Evolutionary conservation across 208 protist species (phyloP), one percentile per base, ranked within the genome.

Genomic region (Acanthamoeba royreba): DNA sequence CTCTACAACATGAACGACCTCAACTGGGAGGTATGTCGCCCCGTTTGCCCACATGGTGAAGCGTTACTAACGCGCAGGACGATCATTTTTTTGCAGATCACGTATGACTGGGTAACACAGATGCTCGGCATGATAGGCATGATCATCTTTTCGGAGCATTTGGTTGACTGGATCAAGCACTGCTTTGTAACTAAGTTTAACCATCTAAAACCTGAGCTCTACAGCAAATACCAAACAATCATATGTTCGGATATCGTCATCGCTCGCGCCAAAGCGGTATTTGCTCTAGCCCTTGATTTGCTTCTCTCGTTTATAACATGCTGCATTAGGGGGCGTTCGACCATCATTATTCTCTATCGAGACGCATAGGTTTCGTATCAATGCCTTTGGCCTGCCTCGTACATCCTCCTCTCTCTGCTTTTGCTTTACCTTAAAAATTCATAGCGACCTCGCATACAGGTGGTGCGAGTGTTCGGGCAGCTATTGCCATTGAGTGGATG

Each of bases 131-230:
- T 63, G 17, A 28, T 95, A 13, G 69, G 96, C 1, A 94, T 97
- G 13, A 83, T 97, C 42, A 94, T 94, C 81, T 53, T 79, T 17
- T 79, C 95, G 22, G 98, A 99, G 86, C 42, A 98, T 1, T 43
- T 97, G 11, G 96, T 98, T 25, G 98, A 99, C 95, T 98, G 97
- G 52, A 97, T 98, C 19, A 99, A 99, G 94, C 98, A 98, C 74
- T 88, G 97, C 11, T 99, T 99, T 81, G 96, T 98, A 33, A 97
- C 96, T 0, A 98, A 98, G 92, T 98, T 98, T 89, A 99, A 99
- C 89, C 88, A 96, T 42, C 96, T 98, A 17, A 85, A 94, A 22
- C 96, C 96, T 4, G 88, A 94, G 17, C 92, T 98, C 5, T 98
- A 98, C 96, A 66, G 94, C n/a, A 79, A 83, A 52, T 97, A 95